Percentiles rank a stretch among this genome's conserved stretches.
These are phyloP conservation scores for Parafenestella ontariensis DNA, from an alignment of 2,329 filamentous ascomycete genomes.

Conservation along the genomic window DNA sequence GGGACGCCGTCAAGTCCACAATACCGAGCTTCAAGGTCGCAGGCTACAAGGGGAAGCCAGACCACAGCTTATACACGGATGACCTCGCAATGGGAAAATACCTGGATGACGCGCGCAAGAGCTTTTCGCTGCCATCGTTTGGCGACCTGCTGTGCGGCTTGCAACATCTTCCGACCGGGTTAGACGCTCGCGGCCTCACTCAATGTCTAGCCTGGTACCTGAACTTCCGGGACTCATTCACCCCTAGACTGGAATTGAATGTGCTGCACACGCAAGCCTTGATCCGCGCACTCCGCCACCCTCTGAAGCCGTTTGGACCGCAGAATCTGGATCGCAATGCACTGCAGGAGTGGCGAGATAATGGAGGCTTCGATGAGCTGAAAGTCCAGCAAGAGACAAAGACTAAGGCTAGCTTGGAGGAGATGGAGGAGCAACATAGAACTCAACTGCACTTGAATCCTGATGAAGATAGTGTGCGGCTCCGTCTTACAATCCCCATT, in stretches of 20 bases:
- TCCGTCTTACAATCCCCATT: conserved; percentile 13
- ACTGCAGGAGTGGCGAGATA: conserved; percentile 27
- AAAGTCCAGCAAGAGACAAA: conserved; percentile 1
- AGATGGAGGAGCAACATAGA: not conserved
- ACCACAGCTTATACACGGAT: conserved; percentile 19
- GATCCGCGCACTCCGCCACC: conserved; percentile 21
- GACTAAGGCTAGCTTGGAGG: not conserved
- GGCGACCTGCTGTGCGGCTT: conserved; percentile 30
- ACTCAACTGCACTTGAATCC: conserved; percentile 16
- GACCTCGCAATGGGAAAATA: conserved; percentile 10
- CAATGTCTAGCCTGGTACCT: conserved; percentile 32
- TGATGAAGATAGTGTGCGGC: conserved; percentile 6
- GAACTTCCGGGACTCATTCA: conserved; percentile 17
- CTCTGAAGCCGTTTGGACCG: conserved; percentile 18
- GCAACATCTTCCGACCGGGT: conserved; percentile 21
- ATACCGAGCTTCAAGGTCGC: conserved; percentile 19
- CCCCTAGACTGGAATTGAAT: conserved; percentile 30
- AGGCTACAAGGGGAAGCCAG: conserved; percentile 16
- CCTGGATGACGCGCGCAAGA: conserved; percentile 6
- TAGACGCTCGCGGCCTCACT: conserved; percentile 29
- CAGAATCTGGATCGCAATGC: conserved; percentile 29
- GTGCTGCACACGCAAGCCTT: conserved; percentile 36
- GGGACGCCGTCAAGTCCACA: conserved; percentile 13
- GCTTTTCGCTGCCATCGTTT: conserved; percentile 24
- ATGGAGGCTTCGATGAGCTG: conserved; percentile 13